Conservation (phyloP, 768 basidiomycete genomes). For the Termitomyces sp. region DNA sequence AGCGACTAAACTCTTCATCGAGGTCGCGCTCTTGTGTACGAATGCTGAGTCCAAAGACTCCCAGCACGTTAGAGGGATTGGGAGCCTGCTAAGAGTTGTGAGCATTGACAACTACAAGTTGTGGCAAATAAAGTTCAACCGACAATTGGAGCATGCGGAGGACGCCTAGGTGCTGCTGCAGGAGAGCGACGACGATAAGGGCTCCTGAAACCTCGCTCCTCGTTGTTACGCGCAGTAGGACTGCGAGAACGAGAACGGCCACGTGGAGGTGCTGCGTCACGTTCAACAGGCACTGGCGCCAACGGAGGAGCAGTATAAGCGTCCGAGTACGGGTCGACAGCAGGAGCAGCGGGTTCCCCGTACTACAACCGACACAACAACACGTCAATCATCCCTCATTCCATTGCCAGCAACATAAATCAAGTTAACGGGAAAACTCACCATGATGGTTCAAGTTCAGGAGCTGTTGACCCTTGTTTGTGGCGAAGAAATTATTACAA, state of each 20-base stretch:
- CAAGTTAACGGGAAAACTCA: slow-evolving; percentile 38
- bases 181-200: slow-evolving; percentile 61
- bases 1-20: slow-evolving; percentile 89
- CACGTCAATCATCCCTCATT: slow-evolving; percentile 5
- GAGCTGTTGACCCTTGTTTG: slow-evolving; percentile 45
- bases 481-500: slow-evolving; percentile 15
- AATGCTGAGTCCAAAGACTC: slow-evolving; percentile 98
- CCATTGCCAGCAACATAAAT: not conserved
- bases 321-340: slow-evolving; percentile 81
- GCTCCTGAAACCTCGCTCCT: slow-evolving; percentile 51
- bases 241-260: slow-evolving; percentile 78
- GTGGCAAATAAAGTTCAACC: slow-evolving; percentile 27
- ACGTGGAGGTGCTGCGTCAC: slow-evolving; percentile 53
- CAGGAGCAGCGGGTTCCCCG: slow-evolving; percentile 53
- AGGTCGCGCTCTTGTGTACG: slow-evolving; percentile 91
- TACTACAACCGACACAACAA: slow-evolving; percentile 42
- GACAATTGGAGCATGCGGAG: slow-evolving; percentile 73
- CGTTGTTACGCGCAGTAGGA: slow-evolving; percentile 46
- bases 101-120: slow-evolving; percentile 22
- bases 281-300: slow-evolving; percentile 46
- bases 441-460: slow-evolving; percentile 69
- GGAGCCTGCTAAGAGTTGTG: slow-evolving; percentile 65
- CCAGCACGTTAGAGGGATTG: slow-evolving; percentile 84
- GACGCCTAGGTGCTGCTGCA: slow-evolving; percentile 54
- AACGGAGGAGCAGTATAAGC: slow-evolving; percentile 69